Evolutionary conservation across 306 rosid species (phyloP).

Genomic region (Dalbergia cochinchinensis): DNA sequence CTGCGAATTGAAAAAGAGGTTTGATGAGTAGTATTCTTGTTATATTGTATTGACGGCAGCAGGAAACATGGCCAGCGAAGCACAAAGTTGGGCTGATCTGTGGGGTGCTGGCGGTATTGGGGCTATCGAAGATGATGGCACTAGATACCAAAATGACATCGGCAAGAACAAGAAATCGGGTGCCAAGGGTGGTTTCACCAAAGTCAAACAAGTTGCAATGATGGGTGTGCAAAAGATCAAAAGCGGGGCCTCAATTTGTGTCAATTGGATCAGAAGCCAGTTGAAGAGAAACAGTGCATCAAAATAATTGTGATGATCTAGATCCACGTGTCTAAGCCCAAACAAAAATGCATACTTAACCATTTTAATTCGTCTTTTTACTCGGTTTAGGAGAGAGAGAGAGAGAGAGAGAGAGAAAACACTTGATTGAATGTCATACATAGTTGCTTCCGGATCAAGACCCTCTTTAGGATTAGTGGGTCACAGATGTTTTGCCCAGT

Average conservation of each 20-base stretch:
- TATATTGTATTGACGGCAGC: not conserved
- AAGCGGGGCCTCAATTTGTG: slow-evolving; percentile 63
- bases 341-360: no score
- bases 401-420: no score
- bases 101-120: slow-evolving; percentile 89
- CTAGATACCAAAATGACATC: slow-evolving; percentile 55
- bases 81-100: slow-evolving; percentile 89
- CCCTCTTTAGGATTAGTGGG: slow-evolving; percentile 8
- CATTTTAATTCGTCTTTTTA: no score
- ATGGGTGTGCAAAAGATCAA: slow-evolving; percentile 69
- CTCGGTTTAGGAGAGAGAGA: not conserved
- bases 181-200: slow-evolving; percentile 60
- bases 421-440: no score
- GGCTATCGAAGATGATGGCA: slow-evolving; percentile 64
- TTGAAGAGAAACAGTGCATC: slow-evolving; percentile 64
- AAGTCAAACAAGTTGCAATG: slow-evolving; percentile 69
- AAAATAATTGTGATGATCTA: slow-evolving; percentile 31
- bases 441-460: slow-evolving; percentile 24
- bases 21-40: slow-evolving; percentile 25
- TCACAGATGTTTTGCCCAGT: not conserved
- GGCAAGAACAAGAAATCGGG: slow-evolving; percentile 63
- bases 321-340: slow-evolving; percentile 12
- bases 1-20: not conserved
- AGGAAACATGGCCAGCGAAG: slow-evolving; percentile 69
- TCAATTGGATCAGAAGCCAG: slow-evolving; percentile 79